These are phyloP conservation scores for Camelina laxa DNA, from an alignment of 345 rosid species.

Conservation along the genomic window DNA sequence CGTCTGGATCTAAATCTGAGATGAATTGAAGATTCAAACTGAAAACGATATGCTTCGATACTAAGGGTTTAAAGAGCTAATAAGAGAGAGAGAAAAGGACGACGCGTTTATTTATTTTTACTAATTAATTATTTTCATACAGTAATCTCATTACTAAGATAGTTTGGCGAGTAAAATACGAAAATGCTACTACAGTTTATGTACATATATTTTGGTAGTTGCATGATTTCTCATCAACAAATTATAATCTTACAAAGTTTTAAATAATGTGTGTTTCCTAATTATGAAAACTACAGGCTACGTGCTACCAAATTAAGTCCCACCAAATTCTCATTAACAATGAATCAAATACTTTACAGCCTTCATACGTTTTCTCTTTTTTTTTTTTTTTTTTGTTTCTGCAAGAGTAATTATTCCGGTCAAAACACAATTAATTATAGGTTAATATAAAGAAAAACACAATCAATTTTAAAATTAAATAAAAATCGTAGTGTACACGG, in stretches of 20 bases:
- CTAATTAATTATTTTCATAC: background rate
- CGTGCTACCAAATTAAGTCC: slow-evolving; percentile 42
- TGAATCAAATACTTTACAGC: background rate
- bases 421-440: background rate
- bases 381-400: no score
- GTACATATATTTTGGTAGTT: no score
- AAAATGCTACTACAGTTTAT: background rate
- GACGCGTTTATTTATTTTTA: slow-evolving; percentile 24
- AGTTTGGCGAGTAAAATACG: background rate
- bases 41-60: slow-evolving; percentile 44
- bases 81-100: background rate
- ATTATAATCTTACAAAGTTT: no score
- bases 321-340: slow-evolving; percentile 36
- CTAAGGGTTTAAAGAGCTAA: slow-evolving; percentile 46
- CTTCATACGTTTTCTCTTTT: slow-evolving; percentile 16
- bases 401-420: background rate
- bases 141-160: background rate
- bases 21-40: slow-evolving; percentile 28
- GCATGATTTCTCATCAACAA: background rate
- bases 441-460: background rate
- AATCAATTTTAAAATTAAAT: background rate
- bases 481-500: background rate
- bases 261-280: background rate
- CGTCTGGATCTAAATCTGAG: slow-evolving; percentile 41
- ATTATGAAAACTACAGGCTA: slow-evolving; percentile 17